These are phyloP conservation scores for Magnolia kwangsiensis DNA, from an alignment of 164 flowering plant species.

Conservation along the genomic window DNA sequence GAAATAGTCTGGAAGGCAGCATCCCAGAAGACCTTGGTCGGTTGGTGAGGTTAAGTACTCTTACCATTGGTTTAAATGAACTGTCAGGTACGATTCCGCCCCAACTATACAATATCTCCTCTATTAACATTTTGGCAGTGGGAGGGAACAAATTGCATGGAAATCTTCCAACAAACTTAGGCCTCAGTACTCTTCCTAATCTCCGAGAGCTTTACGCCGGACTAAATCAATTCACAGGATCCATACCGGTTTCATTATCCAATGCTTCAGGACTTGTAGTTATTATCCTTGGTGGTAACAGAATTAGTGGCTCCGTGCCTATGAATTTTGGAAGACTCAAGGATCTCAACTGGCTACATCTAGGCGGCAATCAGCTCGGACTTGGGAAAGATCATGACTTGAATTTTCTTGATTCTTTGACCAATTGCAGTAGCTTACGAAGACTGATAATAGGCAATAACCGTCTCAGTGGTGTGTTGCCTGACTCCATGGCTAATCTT, in stretches of 20 bases:
- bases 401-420: constrained; percentile 28
- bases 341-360: neutral
- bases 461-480: neutral
- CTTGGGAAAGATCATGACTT: constrained; percentile 17
- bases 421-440: constrained; percentile 16
- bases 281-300: no score
- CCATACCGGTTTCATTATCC: no score
- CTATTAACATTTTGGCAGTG: neutral
- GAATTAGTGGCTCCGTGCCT: neutral
- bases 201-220: no score
- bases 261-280: no score
- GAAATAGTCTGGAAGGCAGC: no score
- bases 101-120: neutral
- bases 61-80: neutral
- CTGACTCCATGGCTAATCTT: constrained; percentile 3
- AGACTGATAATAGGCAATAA: neutral
- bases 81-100: neutral
- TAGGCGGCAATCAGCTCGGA: neutral
- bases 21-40: no score
- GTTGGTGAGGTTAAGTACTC: no score
- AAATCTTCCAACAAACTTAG: neutral
- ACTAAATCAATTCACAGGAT: no score
- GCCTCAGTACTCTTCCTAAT: no score
- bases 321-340: neutral
- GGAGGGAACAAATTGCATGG: neutral